A percentile compares a stretch with the other conserved stretches of the same genome.
These are phyloP conservation scores for Podosphaera aphanis DNA, from an alignment of 2,329 filamentous ascomycete genomes.

Conservation along the genomic window DNA sequence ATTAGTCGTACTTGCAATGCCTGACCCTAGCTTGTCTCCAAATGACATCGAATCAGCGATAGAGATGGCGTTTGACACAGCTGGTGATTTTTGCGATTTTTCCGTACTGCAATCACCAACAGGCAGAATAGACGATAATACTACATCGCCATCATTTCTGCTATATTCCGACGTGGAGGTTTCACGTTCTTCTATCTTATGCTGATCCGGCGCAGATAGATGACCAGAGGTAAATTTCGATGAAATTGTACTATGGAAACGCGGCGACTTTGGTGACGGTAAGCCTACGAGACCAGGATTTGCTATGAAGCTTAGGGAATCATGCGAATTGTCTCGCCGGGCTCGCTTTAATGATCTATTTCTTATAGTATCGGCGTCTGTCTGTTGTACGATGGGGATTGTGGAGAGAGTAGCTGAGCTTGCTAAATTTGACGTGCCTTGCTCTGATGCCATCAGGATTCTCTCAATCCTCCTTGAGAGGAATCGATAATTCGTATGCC, in stretches of 20 bases:
- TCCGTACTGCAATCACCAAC: slow-evolving; percentile 30
- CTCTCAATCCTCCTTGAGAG: neutral
- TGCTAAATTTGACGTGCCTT: slow-evolving; percentile 7
- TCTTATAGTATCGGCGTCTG: slow-evolving; percentile 8
- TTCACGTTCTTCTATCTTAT: slow-evolving; percentile 21
- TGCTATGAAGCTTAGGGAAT: slow-evolving; percentile 10
- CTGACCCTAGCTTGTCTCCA: slow-evolving; percentile 14
- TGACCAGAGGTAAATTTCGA: slow-evolving; percentile 17
- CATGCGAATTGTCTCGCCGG: slow-evolving; percentile 10
- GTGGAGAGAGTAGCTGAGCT: slow-evolving; percentile 6
- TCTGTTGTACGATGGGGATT: slow-evolving; percentile 2
- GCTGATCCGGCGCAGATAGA: slow-evolving; percentile 30
- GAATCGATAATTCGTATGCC: neutral
- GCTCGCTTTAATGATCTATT: slow-evolving; percentile 14
- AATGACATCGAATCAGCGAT: slow-evolving; percentile 12
- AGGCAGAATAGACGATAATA: slow-evolving; percentile 29
- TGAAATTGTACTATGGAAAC: slow-evolving; percentile 15
- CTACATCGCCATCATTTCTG: slow-evolving; percentile 30
- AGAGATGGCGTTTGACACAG: slow-evolving; percentile 13
- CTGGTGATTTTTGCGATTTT: slow-evolving; percentile 28
- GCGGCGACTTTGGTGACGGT: slow-evolving; percentile 15
- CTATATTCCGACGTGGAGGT: slow-evolving; percentile 18
- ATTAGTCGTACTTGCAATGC: slow-evolving; percentile 15
- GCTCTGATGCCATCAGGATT: neutral
- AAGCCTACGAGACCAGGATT: slow-evolving; percentile 11